Percentiles rank a stretch among this genome's conserved stretches.
These are phyloP conservation scores for Cyathus striatus DNA, from an alignment of 768 basidiomycete species.

Conservation along the genomic window DNA sequence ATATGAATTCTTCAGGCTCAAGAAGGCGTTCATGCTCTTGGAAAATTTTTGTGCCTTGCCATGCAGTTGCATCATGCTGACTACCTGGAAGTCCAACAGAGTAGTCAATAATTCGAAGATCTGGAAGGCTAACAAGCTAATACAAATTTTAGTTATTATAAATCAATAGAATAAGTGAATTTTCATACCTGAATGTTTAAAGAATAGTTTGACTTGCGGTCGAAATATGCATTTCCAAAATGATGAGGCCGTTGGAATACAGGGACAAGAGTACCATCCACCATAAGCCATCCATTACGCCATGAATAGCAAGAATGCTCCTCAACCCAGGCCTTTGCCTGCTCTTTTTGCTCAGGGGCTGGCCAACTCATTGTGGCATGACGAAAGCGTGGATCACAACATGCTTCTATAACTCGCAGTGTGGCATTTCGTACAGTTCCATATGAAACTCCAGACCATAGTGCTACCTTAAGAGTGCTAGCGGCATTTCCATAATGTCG, in stretches of 20 bases:
- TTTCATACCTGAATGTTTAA: slow-evolving; percentile 26
- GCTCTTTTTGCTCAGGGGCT: slow-evolving; percentile 20
- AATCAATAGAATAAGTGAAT: not conserved
- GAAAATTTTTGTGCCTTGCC: slow-evolving; percentile 15
- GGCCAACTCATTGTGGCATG: slow-evolving; percentile 22
- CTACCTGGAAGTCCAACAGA: slow-evolving; percentile 23
- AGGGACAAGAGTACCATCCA: slow-evolving; percentile 33
- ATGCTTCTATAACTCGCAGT: slow-evolving; percentile 20
- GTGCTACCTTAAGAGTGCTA: slow-evolving; percentile 20
- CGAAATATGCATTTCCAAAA: slow-evolving; percentile 30
- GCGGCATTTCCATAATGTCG: slow-evolving; percentile 33
- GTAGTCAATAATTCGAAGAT: slow-evolving; percentile 21
- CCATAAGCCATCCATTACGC: slow-evolving; percentile 27
- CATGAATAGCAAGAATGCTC: slow-evolving; percentile 26
- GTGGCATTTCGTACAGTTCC: slow-evolving; percentile 23
- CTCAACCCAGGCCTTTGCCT: slow-evolving; percentile 33
- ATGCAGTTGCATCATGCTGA: slow-evolving; percentile 25
- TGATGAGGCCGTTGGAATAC: slow-evolving; percentile 20
- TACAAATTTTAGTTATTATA: not conserved
- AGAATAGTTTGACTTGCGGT: slow-evolving; percentile 31
- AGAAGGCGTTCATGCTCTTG: slow-evolving; percentile 14
- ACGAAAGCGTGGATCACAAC: slow-evolving; percentile 13
- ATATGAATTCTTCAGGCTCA: slow-evolving; percentile 16
- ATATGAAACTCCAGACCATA: slow-evolving; percentile 29
- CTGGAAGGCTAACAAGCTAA: slow-evolving; percentile 11